phyloP scores from a whole-genome alignment of 495 filamentous ascomycete species.

The Hypoxylon subgilvum region DNA sequence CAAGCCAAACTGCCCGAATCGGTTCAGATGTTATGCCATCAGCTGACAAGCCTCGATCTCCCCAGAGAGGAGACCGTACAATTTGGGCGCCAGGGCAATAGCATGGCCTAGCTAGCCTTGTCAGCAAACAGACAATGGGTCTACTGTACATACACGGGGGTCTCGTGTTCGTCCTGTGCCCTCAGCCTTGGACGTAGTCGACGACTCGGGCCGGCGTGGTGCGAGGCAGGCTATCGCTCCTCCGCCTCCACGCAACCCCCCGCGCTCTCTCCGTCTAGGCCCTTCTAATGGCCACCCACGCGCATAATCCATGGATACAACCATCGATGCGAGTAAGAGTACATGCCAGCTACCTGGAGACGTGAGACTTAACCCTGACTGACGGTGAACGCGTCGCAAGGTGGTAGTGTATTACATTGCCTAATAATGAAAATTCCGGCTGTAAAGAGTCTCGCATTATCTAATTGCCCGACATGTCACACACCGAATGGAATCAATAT shows the following conservation, averaged over 20 bases:
- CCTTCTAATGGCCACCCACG: not conserved
- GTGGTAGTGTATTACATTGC: slow-evolving; percentile 8
- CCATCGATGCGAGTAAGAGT: not conserved
- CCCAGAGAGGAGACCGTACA: not conserved
- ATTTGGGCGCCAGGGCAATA: slow-evolving; percentile 23
- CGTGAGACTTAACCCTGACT: not conserved
- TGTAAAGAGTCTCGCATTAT: slow-evolving; percentile 12
- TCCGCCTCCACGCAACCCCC: slow-evolving; percentile 7
- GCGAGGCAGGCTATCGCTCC: slow-evolving; percentile 3
- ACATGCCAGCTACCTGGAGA: slow-evolving; percentile 2
- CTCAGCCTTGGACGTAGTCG: slow-evolving; percentile 10
- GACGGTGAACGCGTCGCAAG: not conserved
- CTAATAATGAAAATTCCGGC: slow-evolving; percentile 8
- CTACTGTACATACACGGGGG: slow-evolving; percentile 14
- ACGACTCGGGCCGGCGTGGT: not conserved
- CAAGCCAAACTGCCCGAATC: slow-evolving; percentile 29
- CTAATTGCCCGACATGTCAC: slow-evolving; percentile 12
- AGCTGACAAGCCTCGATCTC: slow-evolving; percentile 22
- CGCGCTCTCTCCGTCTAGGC: slow-evolving; percentile 1
- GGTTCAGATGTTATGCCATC: slow-evolving; percentile 14
- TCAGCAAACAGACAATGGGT: slow-evolving; percentile 16
- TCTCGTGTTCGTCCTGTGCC: not conserved
- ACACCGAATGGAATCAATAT: not conserved
- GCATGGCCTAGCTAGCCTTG: slow-evolving; percentile 27
- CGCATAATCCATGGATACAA: not conserved